These are phyloP conservation scores for Deinandra increscens DNA, from an alignment of 129 eudicot genomes.

Conservation along the genomic window DNA sequence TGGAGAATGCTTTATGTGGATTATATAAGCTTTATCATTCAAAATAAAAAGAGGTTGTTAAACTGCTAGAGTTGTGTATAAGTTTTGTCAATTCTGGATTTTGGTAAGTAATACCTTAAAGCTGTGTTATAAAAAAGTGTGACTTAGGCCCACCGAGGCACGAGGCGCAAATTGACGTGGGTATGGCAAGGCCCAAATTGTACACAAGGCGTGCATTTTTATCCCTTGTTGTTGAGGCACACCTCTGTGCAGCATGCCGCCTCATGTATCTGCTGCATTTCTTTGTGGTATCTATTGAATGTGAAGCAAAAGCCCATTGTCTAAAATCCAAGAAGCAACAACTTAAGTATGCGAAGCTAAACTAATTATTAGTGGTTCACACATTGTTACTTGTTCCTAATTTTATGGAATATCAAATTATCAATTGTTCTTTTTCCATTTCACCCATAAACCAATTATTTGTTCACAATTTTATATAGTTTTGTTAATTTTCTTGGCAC, in stretches of 20 bases:
- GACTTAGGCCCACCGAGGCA: not conserved
- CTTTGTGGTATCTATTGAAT: not conserved
- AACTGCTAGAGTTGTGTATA: not conserved
- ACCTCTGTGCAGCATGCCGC: not conserved
- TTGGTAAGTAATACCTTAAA: not conserved
- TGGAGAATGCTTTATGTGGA: slow-evolving; percentile 11
- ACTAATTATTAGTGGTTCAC: not conserved
- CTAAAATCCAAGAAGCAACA: not conserved
- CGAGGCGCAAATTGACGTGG: not conserved
- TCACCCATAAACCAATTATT: not conserved
- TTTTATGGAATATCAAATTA: not conserved
- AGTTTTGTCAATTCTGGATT: slow-evolving; percentile 12
- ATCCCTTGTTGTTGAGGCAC: not conserved
- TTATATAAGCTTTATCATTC: slow-evolving; percentile 4
- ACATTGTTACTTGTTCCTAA: not conserved
- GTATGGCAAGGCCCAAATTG: not conserved
- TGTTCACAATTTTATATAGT: not conserved
- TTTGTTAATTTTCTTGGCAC: not conserved
- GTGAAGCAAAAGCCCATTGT: not conserved
- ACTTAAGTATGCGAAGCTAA: not conserved
- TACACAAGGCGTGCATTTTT: not conserved
- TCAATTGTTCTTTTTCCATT: not conserved
- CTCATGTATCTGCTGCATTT: not conserved
- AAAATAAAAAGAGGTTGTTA: not conserved
- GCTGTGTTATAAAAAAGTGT: not conserved